Conservation (phyloP, 306 rosid species). For the Vicia villosa region DNA sequence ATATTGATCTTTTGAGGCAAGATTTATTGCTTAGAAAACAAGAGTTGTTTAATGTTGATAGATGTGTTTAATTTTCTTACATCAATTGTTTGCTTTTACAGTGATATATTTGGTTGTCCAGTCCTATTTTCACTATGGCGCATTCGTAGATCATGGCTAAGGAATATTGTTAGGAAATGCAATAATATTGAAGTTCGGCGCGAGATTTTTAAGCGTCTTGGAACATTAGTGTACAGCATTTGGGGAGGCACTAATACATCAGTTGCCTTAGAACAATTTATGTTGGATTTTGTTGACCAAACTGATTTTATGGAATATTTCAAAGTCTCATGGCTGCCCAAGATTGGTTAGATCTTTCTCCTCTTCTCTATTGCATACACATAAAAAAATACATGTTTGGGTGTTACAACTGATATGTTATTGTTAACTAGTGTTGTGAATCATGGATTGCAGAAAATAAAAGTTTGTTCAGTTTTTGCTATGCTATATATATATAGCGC, state of each 20-base stretch:
- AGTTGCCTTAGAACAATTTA: slow-evolving; percentile 59
- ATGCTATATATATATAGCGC: no score
- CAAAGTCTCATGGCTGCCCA: slow-evolving; percentile 79
- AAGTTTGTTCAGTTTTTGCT: no score
- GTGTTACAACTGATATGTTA: slow-evolving; percentile 28
- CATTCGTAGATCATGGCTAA: slow-evolving; percentile 88
- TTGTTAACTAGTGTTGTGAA: no score
- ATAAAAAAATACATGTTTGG: not conserved
- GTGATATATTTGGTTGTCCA: slow-evolving; percentile 83
- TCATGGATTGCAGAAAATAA: no score
- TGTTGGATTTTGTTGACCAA: slow-evolving; percentile 84
- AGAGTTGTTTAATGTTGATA: slow-evolving; percentile 21
- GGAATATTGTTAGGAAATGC: slow-evolving; percentile 83
- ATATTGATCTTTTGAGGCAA: slow-evolving; percentile 84
- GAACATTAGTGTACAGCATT: slow-evolving; percentile 65
- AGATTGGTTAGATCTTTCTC: slow-evolving; percentile 78
- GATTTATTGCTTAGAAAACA: slow-evolving; percentile 37
- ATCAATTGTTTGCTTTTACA: slow-evolving; percentile 45
- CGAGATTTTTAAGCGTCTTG: slow-evolving; percentile 85
- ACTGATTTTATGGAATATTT: slow-evolving; percentile 87
- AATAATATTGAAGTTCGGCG: slow-evolving; percentile 71
- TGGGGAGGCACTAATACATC: slow-evolving; percentile 65
- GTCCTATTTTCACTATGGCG: slow-evolving; percentile 91
- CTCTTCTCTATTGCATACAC: slow-evolving; percentile 39
- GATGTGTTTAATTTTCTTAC: slow-evolving; percentile 26